Base-by-base conservation (phyloP, 2,329 filamentous ascomycete genomes). In the Orbilia quercus region DNA sequence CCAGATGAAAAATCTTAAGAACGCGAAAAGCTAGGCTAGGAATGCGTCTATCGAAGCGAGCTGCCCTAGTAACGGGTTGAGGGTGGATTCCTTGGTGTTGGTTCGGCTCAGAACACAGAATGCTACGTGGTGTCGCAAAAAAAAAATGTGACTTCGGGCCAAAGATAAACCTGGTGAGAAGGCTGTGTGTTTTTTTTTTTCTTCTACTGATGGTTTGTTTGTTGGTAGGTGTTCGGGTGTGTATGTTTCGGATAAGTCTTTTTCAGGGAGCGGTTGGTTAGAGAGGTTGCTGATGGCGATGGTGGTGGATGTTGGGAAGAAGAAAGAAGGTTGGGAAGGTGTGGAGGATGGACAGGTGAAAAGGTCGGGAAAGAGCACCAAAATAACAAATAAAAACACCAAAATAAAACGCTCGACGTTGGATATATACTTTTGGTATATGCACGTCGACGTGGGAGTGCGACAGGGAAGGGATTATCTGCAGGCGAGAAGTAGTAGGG, bases 11-110 rank as follows among this genome's bases (percentile, higher is more conserved):
- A n/a, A n/a, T n/a, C n/a, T n/a, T n/a, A n/a, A 73, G 69, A 66
- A 73, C 69, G 69, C 69, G 69, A 63, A 40, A 55, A 60, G 40
- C 5, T 18, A 25, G 16, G 60, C 9, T 48, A 55, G 54, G 69
- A 66, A 73, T 73, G 69, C 31, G 60, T 73, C 60, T 73, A 73
- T 73, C 67, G 47, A 65, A 73, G 67, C 67, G 67, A 65, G 48
- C 53, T 65, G 28, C 25, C 60, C 47, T 73, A 66, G 69, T 66
- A 73, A 73, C 69, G 53, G 31, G 36, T 22, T 20, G 40, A 23
- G 28, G 14, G 60, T 51, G 60, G 50, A 73, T 62, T 73, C 69
- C 60, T n/a, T 50, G 20, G 34, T 48, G 45, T 65, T 47, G 22
- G 20, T 62, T 60, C 31, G 51, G 22, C 42, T 71, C 44, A 20